phyloP scores from a whole-genome alignment of 495 filamentous ascomycete species.

The Collariella sp. region DNA sequence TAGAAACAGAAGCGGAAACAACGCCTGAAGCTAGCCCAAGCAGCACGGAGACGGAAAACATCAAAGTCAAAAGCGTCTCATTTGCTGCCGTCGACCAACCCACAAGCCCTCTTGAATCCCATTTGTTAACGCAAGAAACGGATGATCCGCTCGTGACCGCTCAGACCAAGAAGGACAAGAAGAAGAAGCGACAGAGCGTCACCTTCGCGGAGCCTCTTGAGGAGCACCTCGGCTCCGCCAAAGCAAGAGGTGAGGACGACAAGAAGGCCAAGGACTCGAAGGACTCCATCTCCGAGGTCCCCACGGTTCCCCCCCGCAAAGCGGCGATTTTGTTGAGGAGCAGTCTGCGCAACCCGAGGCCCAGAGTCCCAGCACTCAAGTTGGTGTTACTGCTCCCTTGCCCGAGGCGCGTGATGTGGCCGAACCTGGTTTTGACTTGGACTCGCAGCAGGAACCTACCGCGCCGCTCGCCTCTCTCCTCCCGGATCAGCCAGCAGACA shows the following conservation, averaged over 20 bases:
- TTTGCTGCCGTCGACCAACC: neutral
- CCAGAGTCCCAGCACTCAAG: conserved; percentile 8
- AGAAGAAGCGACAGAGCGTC: conserved; percentile 35
- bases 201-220: conserved; percentile 23
- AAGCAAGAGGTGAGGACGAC: conserved; percentile 21
- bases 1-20: neutral
- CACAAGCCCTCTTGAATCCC: neutral
- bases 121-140: neutral
- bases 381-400: conserved; percentile 12
- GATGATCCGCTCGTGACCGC: conserved; percentile 1
- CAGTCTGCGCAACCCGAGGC: neutral
- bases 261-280: conserved; percentile 13
- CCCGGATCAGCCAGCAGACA: neutral
- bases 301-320: conserved; percentile 5
- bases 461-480: conserved; percentile 2
- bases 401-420: conserved; percentile 9
- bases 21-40: neutral
- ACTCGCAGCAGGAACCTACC: conserved; percentile 10
- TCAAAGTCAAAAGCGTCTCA: neutral
- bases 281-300: conserved; percentile 12
- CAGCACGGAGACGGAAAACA: neutral
- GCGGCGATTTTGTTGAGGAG: conserved; percentile 6
- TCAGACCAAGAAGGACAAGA: conserved; percentile 16
- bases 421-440: conserved; percentile 12
- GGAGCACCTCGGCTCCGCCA: conserved; percentile 12